These are phyloP conservation scores for Ophiosphaerella herpotricha DNA, from an alignment of 2,329 filamentous ascomycete species.

Conservation along the genomic window DNA sequence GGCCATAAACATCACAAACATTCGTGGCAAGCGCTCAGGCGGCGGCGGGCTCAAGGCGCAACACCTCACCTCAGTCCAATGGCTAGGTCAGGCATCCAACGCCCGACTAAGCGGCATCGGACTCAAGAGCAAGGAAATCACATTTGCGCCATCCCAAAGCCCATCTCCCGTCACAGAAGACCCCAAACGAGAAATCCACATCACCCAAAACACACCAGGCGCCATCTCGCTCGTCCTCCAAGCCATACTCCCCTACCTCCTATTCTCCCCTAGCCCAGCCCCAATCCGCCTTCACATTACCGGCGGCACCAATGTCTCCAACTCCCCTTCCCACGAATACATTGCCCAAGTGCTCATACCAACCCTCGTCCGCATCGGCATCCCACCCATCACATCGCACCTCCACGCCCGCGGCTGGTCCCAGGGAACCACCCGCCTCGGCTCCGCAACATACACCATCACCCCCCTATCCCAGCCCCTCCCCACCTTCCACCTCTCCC, in stretches of 20 bases:
- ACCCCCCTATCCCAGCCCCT: constrained; percentile 45
- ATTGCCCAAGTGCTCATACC: constrained; percentile 60
- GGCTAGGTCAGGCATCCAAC: constrained; percentile 56
- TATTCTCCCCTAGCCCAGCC: constrained; percentile 45
- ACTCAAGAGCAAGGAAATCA: constrained; percentile 49
- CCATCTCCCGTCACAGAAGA: neutral
- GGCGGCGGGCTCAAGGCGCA: constrained; percentile 62
- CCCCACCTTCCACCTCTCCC: constrained; percentile 43
- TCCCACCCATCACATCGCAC: constrained; percentile 51
- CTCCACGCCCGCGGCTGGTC: constrained; percentile 61
- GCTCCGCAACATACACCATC: constrained; percentile 56
- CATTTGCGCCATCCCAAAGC: constrained; percentile 34
- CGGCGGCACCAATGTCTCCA: constrained; percentile 63
- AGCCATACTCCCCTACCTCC: constrained; percentile 62
- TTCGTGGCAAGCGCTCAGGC: constrained; percentile 58
- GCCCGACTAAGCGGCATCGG: constrained; percentile 50
- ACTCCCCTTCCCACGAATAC: constrained; percentile 62
- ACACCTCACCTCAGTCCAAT: constrained; percentile 60
- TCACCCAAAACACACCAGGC: constrained; percentile 51
- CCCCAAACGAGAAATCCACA: constrained; percentile 37
- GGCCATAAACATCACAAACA: constrained; percentile 57
- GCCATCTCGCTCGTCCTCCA: constrained; percentile 62
- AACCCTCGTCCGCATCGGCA: constrained; percentile 56
- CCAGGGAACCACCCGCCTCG: constrained; percentile 52
- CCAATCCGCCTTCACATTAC: constrained; percentile 51